phyloP scores from a whole-genome alignment of 768 basidiomycete genomes.

The Podaxis rugospora region DNA sequence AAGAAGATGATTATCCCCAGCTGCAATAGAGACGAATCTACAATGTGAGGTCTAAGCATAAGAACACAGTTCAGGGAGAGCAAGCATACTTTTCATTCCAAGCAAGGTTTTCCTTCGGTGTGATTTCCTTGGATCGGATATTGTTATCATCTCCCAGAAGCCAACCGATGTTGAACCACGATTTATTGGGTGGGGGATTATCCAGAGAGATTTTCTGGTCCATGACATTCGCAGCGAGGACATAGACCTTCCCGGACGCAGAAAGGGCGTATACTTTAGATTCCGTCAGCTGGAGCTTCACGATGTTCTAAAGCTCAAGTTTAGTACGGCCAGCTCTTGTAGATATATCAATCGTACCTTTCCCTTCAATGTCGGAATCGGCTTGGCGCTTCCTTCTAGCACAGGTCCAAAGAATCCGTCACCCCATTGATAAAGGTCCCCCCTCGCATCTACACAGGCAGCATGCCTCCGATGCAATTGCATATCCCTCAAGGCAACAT shows the following conservation, averaged over 20 bases:
- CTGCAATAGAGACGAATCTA: conserved; percentile 71
- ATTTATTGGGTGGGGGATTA: conserved; percentile 35
- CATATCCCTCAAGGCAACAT: conserved; percentile 69
- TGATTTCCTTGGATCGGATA: conserved; percentile 59
- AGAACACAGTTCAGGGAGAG: neutral
- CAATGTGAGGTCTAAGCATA: neutral
- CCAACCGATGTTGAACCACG: conserved; percentile 65
- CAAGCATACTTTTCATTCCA: conserved; percentile 62
- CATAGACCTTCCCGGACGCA: conserved; percentile 70
- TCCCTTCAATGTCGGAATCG: conserved; percentile 54
- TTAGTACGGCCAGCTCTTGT: neutral
- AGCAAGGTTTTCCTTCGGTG: conserved; percentile 46
- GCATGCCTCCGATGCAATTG: conserved; percentile 62
- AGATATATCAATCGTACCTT: conserved; percentile 42
- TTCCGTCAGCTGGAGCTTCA: conserved; percentile 54
- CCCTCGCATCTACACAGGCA: conserved; percentile 73
- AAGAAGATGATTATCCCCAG: conserved; percentile 70
- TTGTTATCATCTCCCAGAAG: conserved; percentile 48
- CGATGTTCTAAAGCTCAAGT: conserved; percentile 54
- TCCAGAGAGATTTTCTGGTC: conserved; percentile 41
- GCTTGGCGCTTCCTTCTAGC: conserved; percentile 23
- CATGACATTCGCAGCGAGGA: conserved; percentile 47
- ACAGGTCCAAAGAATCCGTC: conserved; percentile 47
- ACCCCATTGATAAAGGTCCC: conserved; percentile 87
- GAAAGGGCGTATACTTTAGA: conserved; percentile 75